A percentile compares a stretch with the other conserved stretches of the same genome.
Conservation (phyloP, 768 basidiomycete genomes). For the Pleurotus citrinopileatus region DNA sequence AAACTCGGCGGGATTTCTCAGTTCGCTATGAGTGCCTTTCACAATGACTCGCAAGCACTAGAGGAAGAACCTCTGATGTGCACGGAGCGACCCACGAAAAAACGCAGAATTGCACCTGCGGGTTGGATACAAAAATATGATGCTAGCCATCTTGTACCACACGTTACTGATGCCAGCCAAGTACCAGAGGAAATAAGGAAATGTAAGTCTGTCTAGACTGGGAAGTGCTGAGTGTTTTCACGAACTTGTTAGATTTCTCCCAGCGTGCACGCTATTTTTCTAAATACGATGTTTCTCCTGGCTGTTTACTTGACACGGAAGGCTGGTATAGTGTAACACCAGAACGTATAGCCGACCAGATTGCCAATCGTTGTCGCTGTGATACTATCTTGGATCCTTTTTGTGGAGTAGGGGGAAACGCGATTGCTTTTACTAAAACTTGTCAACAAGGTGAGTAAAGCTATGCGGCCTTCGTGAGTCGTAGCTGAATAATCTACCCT, state of each 20-base stretch:
- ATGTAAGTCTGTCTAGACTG: constrained; percentile 50
- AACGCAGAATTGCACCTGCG: constrained; percentile 18
- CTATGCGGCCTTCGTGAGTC: background rate
- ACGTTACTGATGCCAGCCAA: constrained; percentile 59
- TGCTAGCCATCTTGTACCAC: constrained; percentile 70
- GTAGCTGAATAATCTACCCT: background rate
- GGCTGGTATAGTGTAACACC: constrained; percentile 99
- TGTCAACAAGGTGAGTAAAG: constrained; percentile 85
- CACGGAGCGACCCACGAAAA: constrained; percentile 13
- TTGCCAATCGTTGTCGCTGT: constrained; percentile 89
- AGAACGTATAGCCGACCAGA: constrained; percentile 87
- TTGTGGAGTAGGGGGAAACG: constrained; percentile 96
- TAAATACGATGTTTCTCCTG: constrained; percentile 60
- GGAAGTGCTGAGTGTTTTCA: constrained; percentile 3
- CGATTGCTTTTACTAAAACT: constrained; percentile 95
- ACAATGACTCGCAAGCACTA: background rate
- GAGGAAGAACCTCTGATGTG: background rate
- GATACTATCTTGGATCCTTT: constrained; percentile 89
- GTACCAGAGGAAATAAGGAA: constrained; percentile 81
- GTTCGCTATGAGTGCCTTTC: background rate
- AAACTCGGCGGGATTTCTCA: background rate
- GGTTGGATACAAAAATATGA: constrained; percentile 49
- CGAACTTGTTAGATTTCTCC: constrained; percentile 61
- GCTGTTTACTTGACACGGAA: constrained; percentile 88
- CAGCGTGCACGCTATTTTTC: constrained; percentile 85